Evolutionary conservation across 495 filamentous ascomycete species (phyloP).

Genomic region (Penicillium paxilli): DNA sequence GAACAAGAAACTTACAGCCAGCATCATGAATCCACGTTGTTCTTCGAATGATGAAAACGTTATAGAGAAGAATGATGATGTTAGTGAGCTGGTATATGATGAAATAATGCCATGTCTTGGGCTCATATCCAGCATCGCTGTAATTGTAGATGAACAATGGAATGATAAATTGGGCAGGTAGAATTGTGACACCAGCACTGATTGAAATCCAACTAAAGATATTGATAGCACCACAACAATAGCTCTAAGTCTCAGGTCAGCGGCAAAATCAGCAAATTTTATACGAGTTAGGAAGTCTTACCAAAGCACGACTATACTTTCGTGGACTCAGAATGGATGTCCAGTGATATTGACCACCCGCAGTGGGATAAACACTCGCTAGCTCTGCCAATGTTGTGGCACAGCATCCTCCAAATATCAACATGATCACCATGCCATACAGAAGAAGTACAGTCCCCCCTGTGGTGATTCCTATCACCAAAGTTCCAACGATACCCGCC

Average conservation of each 20-base stretch:
- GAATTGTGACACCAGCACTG: constrained; percentile 13
- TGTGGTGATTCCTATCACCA: constrained; percentile 16
- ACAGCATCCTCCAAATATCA: constrained; percentile 19
- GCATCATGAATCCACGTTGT: constrained; percentile 23
- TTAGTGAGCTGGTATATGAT: constrained; percentile 36
- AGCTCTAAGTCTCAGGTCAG: constrained; percentile 1
- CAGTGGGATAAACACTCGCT: constrained; percentile 45
- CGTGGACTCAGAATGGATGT: constrained; percentile 8
- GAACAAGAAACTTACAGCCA: constrained; percentile 14
- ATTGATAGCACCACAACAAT: constrained; percentile 20
- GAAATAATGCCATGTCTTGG: constrained; percentile 30
- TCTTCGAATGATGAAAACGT: constrained; percentile 13
- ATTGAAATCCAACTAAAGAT: constrained; percentile 17
- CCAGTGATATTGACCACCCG: constrained; percentile 45
- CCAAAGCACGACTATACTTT: constrained; percentile 9
- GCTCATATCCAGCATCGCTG: constrained; percentile 11
- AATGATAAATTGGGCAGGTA: constrained; percentile 13
- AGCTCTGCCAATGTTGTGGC: constrained; percentile 47
- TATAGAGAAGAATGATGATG: constrained; percentile 16
- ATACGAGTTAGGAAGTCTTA: not conserved
- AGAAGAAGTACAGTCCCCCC: constrained; percentile 23
- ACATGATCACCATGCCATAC: constrained; percentile 20
- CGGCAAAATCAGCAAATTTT: too few relatives aligned
- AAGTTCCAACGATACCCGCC: constrained; percentile 16
- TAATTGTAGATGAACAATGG: constrained; percentile 16